Evolutionary conservation across 441 rosid species (phyloP).

Genomic region (Sinapis alba): DNA sequence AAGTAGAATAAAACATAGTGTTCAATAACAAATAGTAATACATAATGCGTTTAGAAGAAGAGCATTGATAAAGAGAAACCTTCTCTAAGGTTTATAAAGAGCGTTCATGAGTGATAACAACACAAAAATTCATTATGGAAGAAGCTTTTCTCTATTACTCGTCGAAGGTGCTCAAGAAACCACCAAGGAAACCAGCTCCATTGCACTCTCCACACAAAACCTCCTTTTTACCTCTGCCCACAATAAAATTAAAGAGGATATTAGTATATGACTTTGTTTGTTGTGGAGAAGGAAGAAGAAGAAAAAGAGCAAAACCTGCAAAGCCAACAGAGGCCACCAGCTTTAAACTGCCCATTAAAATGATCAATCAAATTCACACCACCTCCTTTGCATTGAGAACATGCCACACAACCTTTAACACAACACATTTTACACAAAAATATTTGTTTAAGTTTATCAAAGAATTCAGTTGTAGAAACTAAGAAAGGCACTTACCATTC

Average conservation of each 20-base stretch:
- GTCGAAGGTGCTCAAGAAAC: slow-evolving; percentile 85
- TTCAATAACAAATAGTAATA: slow-evolving; percentile 29
- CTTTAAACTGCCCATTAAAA: slow-evolving; percentile 91
- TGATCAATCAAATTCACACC: slow-evolving; percentile 87
- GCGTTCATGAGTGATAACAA: not conserved
- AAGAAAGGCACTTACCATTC: slow-evolving; percentile 57
- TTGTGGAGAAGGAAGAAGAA: not conserved
- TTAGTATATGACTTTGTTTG: not conserved
- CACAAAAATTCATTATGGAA: not conserved
- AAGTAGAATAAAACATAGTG: slow-evolving; percentile 12
- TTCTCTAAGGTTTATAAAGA: slow-evolving; percentile 24
- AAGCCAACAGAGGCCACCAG: slow-evolving; percentile 91
- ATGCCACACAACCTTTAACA: slow-evolving; percentile 53
- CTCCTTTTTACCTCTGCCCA: slow-evolving; percentile 70
- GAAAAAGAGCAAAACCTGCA: slow-evolving; percentile 63
- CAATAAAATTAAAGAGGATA: not conserved
- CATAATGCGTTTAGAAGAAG: slow-evolving; percentile 13
- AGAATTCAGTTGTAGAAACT: not conserved
- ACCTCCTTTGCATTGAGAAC: slow-evolving; percentile 78
- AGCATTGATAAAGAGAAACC: slow-evolving; percentile 10
- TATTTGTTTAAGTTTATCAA: slow-evolving; percentile 7
- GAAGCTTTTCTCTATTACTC: slow-evolving; percentile 39
- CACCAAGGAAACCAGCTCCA: slow-evolving; percentile 96
- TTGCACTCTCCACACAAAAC: slow-evolving; percentile 82
- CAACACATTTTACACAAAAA: not conserved